Base-by-base conservation (phyloP, 179 eudicot species). In the Carnegiea gigantea region DNA sequence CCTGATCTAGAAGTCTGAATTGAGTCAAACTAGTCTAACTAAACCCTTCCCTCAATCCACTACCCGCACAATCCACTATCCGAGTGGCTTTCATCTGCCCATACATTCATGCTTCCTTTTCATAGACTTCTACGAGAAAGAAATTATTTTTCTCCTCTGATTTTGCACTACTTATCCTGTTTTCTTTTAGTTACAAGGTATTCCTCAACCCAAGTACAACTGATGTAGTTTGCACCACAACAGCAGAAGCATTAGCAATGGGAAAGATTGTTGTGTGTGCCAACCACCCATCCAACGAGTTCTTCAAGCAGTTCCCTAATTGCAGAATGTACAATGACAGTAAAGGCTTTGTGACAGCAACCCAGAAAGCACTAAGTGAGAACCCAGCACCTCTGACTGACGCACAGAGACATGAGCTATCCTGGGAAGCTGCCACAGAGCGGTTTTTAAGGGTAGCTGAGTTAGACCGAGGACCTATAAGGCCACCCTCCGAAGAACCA, bases 171-270 rank as follows among this genome's bases (percentile, higher is more conserved):
- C 59, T 62, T 73, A 30, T 0, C 60, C 46, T 54, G 48, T 68
- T 79, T 64, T 18, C 13, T 75, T 85, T 65, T 87, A 96, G 99
- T 71, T 96, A 96, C 86, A 96, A 92, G 85, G 98, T 96, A 81
- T 92, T 96, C 86, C 83, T 96, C 60, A 96, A 96, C 74, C 99
- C 99, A 75, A 96, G 99, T 91, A 96, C 99, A 40, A 94, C 98
- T 0, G 99, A 96, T 68, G 99, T 96, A 46, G 97, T 96, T 79
- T 96, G 99, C 85, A 96, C 99, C 0, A 94, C 99, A 75, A 86
- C 98, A 74, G 99, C 99, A 36, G 99, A 96, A 89, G 99, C 99
- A 71, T 76, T 95, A 80, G 98, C 98, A 10, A 96, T 94, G 99
- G 99, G 99, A 62, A 96, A 96, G 84, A 91, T 92, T 70, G 98